Base-by-base conservation (phyloP, 2,329 filamentous ascomycete species). In the Cyclaneusma minus region DNA sequence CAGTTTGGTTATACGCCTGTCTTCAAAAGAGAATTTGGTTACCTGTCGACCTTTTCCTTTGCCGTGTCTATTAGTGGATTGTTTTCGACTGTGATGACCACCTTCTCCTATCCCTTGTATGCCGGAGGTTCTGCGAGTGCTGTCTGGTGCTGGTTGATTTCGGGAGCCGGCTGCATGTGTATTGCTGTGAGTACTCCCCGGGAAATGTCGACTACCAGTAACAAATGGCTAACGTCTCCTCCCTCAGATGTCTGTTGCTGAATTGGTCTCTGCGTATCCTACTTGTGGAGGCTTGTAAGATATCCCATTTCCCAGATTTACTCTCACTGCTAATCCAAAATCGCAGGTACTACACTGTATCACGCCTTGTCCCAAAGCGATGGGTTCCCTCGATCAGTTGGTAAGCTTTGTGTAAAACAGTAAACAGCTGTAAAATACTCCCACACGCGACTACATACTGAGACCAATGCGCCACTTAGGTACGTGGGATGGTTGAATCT, bases 61-160 rank as follows among this genome's bases (percentile, higher is more conserved):
- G 66, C 66, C 26, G 60, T 70, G 39, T 60, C 55, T 38, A 64
- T 70, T 37, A 59, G 54, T 25, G 64, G 64, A 22, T 52, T 68
- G 12, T 68, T 65, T 39, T 55, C 62, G 15, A 67, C 62, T 6
- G 56, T 64, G 32, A 58, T 61, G 37, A 67, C 64, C 3, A 69
- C 65, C 16, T 64, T 66, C 38, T 51, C 50, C 8, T 66, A 60
- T 37, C 63, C 64, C 2, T 50, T 69, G 14, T 45, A 50, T 22
- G 62, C 63, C 9, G 63, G 63, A 33, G 65, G 65, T 26, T 52
- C 59, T 18, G 56, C 63, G 13, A 55, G 62, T 5, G 62, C 55
- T 6, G 55, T 70, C 4, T 70, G 65, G 64, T 67, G 58, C 42
- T 70, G 65, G 65, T 40, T 65, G 25, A 64, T 68, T 31, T 61